Base-by-base conservation (phyloP, 495 filamentous ascomycete species). In the Hypoxylon intermedium region DNA sequence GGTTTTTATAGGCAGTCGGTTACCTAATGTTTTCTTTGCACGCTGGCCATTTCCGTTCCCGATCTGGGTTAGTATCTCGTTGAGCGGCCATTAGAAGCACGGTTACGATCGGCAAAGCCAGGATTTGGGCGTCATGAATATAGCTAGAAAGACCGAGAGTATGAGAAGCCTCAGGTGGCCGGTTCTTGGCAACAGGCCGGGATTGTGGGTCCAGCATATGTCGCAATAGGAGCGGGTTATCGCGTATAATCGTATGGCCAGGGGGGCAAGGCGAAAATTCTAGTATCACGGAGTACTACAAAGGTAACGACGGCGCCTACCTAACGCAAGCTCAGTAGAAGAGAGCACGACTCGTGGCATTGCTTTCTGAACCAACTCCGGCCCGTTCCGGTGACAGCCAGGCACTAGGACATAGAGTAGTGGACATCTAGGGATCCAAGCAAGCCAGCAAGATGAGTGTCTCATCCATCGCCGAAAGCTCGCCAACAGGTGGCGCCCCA, bases 211-310 rank as follows among this genome's bases (percentile, higher is more conserved):
- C 58, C 19, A 54, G 44, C 19, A 55, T 18, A 69, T 69, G 62
- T 69, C 62, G 66, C 53, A 44, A 69, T 69, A 62, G 53, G 53
- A 30, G 56, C 47, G 60, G 57, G 43, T 20, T 53, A 69, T 69
- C 57, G 53, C 56, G 57, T 31, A 66, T 62, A 11, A 23, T 33
- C 31, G 9, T 36, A n/a, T n/a, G n/a, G n/a, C n/a, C n/a, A n/a
- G n/a, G 23, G 9, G 9, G 18, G 18, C 9, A 13, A 34, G 13
- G 23, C 15, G 2, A 12, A 18, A 40, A 18, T 18, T 40, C 18
- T 13, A 45, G 24, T 18, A 30, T 28, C n/a, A 30, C n/a, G 40
- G 40, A 3, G 3, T 5, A 43, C n/a, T 43, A 45, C 42, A 45
- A 45, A 45, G 42, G 30, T 5, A 18, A 43, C 19, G 19, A 12